Conservation (phyloP, 108 stramenopile genomes). For the Tribonema minus region DNA sequence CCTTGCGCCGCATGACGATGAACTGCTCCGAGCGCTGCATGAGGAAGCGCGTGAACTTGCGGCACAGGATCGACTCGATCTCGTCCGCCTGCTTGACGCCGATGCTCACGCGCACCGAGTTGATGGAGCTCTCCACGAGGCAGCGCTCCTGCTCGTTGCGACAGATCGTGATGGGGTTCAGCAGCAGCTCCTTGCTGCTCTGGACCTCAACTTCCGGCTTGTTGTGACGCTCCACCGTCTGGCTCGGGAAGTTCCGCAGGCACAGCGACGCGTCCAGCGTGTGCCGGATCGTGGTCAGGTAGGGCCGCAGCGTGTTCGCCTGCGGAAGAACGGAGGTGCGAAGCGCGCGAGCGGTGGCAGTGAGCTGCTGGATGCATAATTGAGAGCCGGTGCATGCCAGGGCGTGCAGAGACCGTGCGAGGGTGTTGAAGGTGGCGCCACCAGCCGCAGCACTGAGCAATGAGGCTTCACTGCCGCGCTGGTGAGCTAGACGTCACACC, state of each 20-base stretch:
- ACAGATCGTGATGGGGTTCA: conserved; percentile 63
- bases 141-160: conserved; percentile 59
- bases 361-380: too few relatives aligned
- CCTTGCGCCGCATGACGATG: conserved; percentile 61
- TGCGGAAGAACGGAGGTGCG: too few relatives aligned
- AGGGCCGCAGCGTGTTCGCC: conserved; percentile 53
- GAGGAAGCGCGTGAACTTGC: conserved; percentile 64
- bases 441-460: too few relatives aligned
- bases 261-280: conserved; percentile 60
- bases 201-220: conserved; percentile 65
- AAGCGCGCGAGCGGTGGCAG: too few relatives aligned
- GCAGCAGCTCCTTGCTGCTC: conserved; percentile 58
- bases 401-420: too few relatives aligned
- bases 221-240: conserved; percentile 68
- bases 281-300: conserved; percentile 51
- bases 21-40: conserved; percentile 72
- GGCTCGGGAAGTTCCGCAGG: conserved; percentile 65
- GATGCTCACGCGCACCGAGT: conserved; percentile 64
- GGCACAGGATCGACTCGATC: conserved; percentile 62
- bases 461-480: too few relatives aligned
- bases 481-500: too few relatives aligned
- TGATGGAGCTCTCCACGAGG: conserved; percentile 62
- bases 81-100: conserved; percentile 66
- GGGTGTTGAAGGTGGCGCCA: too few relatives aligned
- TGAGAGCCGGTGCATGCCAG: too few relatives aligned